phyloP scores from a whole-genome alignment of 371 early-diverging fungal species.

The Haplosporangium sp. region DNA sequence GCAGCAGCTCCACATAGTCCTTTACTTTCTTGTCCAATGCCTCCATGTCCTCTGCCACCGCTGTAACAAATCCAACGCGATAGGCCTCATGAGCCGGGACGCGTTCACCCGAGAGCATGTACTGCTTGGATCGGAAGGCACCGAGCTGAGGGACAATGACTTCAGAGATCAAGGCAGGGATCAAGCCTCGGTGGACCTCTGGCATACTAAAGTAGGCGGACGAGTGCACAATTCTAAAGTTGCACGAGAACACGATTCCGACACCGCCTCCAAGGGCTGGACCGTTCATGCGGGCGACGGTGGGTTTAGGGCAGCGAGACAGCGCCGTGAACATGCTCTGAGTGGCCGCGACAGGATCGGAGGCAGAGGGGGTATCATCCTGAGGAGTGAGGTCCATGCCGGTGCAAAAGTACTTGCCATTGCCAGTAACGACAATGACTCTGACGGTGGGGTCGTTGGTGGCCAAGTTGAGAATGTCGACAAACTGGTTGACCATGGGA shows the following conservation, averaged over 20 bases:
- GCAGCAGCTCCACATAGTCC: slow-evolving; percentile 58
- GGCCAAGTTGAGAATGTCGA: slow-evolving; percentile 57
- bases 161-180: slow-evolving; percentile 80
- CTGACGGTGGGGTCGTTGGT: slow-evolving; percentile 64
- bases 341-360: slow-evolving; percentile 52
- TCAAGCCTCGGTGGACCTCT: slow-evolving; percentile 75
- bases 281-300: slow-evolving; percentile 75
- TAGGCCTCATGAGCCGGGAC: slow-evolving; percentile 59
- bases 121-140: slow-evolving; percentile 63
- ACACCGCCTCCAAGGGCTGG: slow-evolving; percentile 81
- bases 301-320: slow-evolving; percentile 66
- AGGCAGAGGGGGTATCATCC: slow-evolving; percentile 47
- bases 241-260: slow-evolving; percentile 73
- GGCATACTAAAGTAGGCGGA: slow-evolving; percentile 69
- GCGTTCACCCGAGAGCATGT: slow-evolving; percentile 73
- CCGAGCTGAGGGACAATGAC: slow-evolving; percentile 77
- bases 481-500: slow-evolving; percentile 62
- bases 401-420: slow-evolving; percentile 81
- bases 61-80: slow-evolving; percentile 58
- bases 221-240: slow-evolving; percentile 65
- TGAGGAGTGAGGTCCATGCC: slow-evolving; percentile 74
- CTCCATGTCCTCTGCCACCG: slow-evolving; percentile 47
- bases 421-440: slow-evolving; percentile 72
- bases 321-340: slow-evolving; percentile 43
- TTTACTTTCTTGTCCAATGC: slow-evolving; percentile 59